Conservation (phyloP, 805 yeast genomes). For the Saccharomycopsis selenospora region DNA sequence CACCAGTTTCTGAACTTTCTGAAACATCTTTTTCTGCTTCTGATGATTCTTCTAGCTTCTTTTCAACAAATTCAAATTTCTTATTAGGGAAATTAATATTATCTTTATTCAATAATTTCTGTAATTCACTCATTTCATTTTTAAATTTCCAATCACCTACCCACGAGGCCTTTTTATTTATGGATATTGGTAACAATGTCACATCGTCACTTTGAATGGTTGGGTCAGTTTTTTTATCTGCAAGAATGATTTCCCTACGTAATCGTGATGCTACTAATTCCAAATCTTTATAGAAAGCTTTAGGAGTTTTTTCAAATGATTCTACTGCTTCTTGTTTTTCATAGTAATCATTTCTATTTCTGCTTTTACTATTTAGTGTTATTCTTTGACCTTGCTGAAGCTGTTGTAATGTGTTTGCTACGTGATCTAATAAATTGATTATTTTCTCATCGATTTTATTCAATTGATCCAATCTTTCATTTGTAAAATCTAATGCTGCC, state of each 20-base stretch:
- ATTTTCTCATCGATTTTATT: constrained; percentile 45
- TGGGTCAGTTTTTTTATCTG: constrained; percentile 46
- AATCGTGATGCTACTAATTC: constrained; percentile 52
- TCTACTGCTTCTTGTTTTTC: constrained; percentile 26
- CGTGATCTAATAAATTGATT: constrained; percentile 42
- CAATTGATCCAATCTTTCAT: constrained; percentile 45
- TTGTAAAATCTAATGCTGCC: constrained; percentile 30
- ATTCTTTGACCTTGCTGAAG: constrained; percentile 30
- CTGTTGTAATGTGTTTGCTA: constrained; percentile 41
- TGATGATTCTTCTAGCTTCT: neutral
- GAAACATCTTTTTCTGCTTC: neutral
- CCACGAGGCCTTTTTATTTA: constrained; percentile 64
- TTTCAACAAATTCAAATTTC: constrained; percentile 2
- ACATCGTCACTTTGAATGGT: constrained; percentile 38
- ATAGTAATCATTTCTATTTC: constrained; percentile 22
- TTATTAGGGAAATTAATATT: constrained; percentile 1
- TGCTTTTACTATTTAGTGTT: constrained; percentile 13
- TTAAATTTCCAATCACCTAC: constrained; percentile 53
- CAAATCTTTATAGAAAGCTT: constrained; percentile 44
- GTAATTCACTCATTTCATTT: constrained; percentile 36
- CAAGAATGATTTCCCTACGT: constrained; percentile 56
- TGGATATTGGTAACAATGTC: constrained; percentile 57
- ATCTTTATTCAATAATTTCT: constrained; percentile 24
- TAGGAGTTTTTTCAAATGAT: constrained; percentile 38
- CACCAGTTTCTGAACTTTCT: neutral